A percentile compares a stretch with the other conserved stretches of the same genome.
These are phyloP conservation scores for Entomortierella beljakovae DNA, from an alignment of 192 early-diverging fungal genomes.

Conservation along the genomic window DNA sequence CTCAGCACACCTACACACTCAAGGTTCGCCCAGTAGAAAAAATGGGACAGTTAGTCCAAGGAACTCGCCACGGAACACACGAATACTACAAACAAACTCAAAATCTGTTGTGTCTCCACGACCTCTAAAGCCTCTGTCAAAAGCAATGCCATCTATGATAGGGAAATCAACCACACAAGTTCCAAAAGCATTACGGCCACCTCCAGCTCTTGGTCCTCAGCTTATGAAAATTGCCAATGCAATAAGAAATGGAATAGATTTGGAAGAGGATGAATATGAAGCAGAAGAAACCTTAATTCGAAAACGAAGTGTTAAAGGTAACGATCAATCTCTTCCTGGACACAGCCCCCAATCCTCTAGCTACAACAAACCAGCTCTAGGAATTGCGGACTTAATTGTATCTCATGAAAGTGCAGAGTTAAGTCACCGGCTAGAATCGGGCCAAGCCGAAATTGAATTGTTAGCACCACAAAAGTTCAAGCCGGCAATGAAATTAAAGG, in stretches of 20 bases:
- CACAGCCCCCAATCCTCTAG: no score
- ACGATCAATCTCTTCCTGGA: neutral
- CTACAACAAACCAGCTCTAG: no score
- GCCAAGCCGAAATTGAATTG: neutral
- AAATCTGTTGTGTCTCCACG: neutral
- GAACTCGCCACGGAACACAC: conserved; percentile 7
- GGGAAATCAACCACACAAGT: neutral
- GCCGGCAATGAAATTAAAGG: neutral
- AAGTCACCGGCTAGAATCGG: neutral
- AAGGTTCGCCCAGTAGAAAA: conserved; percentile 6
- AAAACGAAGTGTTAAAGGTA: neutral
- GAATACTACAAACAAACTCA: neutral
- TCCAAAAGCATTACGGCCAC: neutral
- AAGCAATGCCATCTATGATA: neutral
- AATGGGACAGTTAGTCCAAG: neutral
- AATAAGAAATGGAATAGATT: neutral
- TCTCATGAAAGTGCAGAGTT: no score
- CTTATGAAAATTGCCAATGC: conserved; percentile 4
- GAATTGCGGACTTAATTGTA: no score
- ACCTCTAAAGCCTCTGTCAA: neutral
- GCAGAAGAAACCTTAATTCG: neutral
- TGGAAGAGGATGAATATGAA: neutral
- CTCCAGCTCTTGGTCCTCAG: conserved; percentile 2
- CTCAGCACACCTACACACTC: neutral
- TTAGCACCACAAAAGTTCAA: neutral